A percentile compares a stretch with the other conserved stretches of the same genome.
Evolutionary conservation across 768 basidiomycete species (phyloP).

Genomic region (Pilatotrama ljubarskyi): DNA sequence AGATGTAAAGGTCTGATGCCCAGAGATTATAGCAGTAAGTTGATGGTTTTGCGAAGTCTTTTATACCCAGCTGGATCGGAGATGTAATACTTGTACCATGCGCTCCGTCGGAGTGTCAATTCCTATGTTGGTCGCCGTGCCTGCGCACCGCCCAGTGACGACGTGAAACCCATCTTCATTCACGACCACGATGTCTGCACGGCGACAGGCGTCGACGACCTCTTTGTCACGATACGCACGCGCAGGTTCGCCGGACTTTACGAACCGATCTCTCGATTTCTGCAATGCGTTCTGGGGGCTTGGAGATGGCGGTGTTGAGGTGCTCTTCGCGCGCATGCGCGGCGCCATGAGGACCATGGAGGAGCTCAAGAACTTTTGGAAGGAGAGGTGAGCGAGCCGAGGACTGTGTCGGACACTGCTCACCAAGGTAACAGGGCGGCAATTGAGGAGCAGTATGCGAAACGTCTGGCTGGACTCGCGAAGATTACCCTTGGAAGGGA

Average conservation of each 20-base stretch:
- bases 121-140: slow-evolving; percentile 1
- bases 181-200: slow-evolving; percentile 56
- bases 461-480: slow-evolving; percentile 75
- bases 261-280: slow-evolving; percentile 70
- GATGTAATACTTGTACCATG: background rate
- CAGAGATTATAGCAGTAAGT: too few relatives aligned
- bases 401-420: background rate
- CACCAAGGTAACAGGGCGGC: slow-evolving; percentile 52
- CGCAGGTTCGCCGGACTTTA: slow-evolving; percentile 49
- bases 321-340: slow-evolving; percentile 86
- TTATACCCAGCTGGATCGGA: background rate
- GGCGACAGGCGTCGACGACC: slow-evolving; percentile 80
- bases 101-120: background rate
- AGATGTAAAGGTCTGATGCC: too few relatives aligned
- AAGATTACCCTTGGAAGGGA: slow-evolving; percentile 79
- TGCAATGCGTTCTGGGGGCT: slow-evolving; percentile 97
- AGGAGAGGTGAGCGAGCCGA: slow-evolving; percentile 73
- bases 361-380: slow-evolving; percentile 86
- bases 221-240: slow-evolving; percentile 74
- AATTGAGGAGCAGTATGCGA: slow-evolving; percentile 96
- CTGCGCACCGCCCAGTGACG: slow-evolving; percentile 2
- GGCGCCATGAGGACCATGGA: slow-evolving; percentile 86
- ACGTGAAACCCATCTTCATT: slow-evolving; percentile 1
- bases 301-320: slow-evolving; percentile 86
- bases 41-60: background rate